Evolutionary conservation across 768 basidiomycete species (phyloP).

Genomic region (Termitomyces sp.): DNA sequence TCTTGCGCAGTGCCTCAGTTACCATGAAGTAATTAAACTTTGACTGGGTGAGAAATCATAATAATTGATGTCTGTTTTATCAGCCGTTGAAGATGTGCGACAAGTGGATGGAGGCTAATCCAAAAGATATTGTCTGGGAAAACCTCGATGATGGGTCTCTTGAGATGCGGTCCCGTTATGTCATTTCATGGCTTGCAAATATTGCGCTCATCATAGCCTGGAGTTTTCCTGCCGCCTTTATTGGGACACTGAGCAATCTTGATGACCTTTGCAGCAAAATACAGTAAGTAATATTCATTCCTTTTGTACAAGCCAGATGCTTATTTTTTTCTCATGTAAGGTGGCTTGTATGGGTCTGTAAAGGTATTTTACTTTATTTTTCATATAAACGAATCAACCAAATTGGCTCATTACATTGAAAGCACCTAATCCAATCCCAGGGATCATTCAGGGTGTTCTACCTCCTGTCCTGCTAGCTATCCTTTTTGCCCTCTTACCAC

Average conservation of each 20-base stretch:
- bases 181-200: conserved; percentile 51
- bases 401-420: background rate
- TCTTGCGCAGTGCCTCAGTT: conserved; percentile 53
- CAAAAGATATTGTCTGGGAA: conserved; percentile 53
- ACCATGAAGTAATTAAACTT: conserved; percentile 35
- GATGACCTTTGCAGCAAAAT: conserved; percentile 44
- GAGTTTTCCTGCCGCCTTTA: conserved; percentile 62
- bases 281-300: conserved; percentile 24
- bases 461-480: conserved; percentile 61
- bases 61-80: background rate
- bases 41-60: background rate
- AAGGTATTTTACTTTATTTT: background rate
- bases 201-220: conserved; percentile 58
- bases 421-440: conserved; percentile 34
- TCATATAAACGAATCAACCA: too few relatives aligned
- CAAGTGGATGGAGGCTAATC: conserved; percentile 55
- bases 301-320: background rate
- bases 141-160: conserved; percentile 48
- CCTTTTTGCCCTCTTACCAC: conserved; percentile 52
- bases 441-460: conserved; percentile 61
- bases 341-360: background rate
- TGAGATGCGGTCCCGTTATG: conserved; percentile 50
- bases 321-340: background rate
- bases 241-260: conserved; percentile 61
- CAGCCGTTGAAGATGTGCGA: conserved; percentile 54